Evolutionary conservation across 352 stramenopile genomes (phyloP).

Genomic region (Globisporangium radiosum): DNA sequence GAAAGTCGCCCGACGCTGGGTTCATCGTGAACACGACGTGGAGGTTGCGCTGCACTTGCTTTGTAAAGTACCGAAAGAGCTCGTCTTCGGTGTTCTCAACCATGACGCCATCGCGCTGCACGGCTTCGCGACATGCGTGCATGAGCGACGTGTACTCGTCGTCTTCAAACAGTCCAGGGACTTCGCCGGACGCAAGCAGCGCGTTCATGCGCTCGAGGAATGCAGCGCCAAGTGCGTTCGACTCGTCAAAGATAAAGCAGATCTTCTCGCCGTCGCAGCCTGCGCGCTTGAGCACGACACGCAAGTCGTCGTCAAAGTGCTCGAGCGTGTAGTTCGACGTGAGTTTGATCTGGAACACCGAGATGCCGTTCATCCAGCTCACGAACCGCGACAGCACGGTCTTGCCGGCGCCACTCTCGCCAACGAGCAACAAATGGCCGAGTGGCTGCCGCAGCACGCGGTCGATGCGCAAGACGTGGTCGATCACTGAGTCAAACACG

Average conservation of each 20-base stretch:
- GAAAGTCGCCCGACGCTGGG: conserved; percentile 95
- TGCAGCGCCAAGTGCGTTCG: conserved; percentile 95
- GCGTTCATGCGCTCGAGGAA: conserved; percentile 99
- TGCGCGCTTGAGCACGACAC: conserved; percentile 95
- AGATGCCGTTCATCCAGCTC: conserved; percentile 99
- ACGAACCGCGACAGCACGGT: conserved; percentile 99
- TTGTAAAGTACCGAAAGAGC: conserved; percentile 96
- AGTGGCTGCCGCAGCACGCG: conserved; percentile 97
- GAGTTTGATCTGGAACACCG: conserved; percentile 99
- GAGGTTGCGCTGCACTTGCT: conserved; percentile 97
- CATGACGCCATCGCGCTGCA: conserved; percentile 87
- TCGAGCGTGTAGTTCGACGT: conserved; percentile 98
- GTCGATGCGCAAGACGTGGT: conserved; percentile 98
- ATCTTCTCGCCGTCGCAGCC: conserved; percentile 98
- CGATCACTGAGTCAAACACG: conserved; percentile 99
- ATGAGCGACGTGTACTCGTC: conserved; percentile 98
- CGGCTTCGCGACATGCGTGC: conserved; percentile 91
- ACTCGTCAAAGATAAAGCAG: conserved; percentile 99
- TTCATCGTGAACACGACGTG: conserved; percentile 99
- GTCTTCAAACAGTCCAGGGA: conserved; percentile 99
- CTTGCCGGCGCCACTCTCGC: conserved; percentile 98
- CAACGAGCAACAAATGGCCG: conserved; percentile 97
- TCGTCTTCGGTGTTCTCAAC: conserved; percentile 93
- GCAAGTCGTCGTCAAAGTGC: conserved; percentile 99
- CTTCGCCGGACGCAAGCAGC: conserved; percentile 97